Evolutionary conservation across 2,329 filamentous ascomycete species (phyloP).

Genomic region (Triangularia setosa): DNA sequence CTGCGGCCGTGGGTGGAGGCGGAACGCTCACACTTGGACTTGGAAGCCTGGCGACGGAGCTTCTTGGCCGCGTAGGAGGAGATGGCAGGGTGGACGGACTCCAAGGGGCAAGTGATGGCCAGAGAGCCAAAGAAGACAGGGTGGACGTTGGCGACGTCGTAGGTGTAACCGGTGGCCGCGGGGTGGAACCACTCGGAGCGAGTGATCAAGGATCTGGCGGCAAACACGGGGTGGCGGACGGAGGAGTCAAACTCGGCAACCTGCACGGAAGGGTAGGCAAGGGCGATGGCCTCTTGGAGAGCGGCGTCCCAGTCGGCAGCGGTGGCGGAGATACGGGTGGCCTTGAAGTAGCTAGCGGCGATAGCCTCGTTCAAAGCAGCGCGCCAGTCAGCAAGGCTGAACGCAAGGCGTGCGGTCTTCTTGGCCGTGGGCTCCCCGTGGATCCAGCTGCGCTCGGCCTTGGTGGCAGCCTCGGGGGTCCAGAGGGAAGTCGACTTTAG

Average conservation of each 20-base stretch:
- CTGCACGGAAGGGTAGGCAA: conserved; percentile 29
- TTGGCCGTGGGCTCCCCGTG: not conserved
- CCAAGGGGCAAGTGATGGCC: conserved; percentile 21
- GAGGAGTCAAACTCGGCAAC: conserved; percentile 29
- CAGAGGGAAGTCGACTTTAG: conserved; percentile 30
- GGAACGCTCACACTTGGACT: not conserved
- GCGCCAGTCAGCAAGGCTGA: conserved; percentile 32
- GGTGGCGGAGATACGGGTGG: conserved; percentile 23
- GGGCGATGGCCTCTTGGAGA: conserved; percentile 34
- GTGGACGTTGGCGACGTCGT: conserved; percentile 30
- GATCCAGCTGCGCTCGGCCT: conserved; percentile 30
- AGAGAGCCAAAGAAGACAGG: conserved; percentile 33
- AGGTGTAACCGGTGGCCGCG: conserved; percentile 31
- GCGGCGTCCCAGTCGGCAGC: conserved; percentile 36
- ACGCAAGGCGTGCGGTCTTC: conserved; percentile 8
- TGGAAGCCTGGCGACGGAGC: not conserved
- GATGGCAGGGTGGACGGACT: conserved; percentile 28
- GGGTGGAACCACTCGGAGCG: conserved; percentile 29
- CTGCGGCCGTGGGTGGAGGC: conserved; percentile 13
- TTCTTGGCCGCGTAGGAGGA: conserved; percentile 13
- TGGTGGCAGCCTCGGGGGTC: conserved; percentile 11
- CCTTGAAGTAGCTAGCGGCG: conserved; percentile 28
- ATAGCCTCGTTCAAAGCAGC: conserved; percentile 32
- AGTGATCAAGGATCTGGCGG: conserved; percentile 26
- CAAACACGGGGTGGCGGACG: conserved; percentile 28